Evolutionary conservation across 768 basidiomycete species (phyloP), one percentile per base, ranked within the genome.

Genomic region (Suillus fuscotomentosus): DNA sequence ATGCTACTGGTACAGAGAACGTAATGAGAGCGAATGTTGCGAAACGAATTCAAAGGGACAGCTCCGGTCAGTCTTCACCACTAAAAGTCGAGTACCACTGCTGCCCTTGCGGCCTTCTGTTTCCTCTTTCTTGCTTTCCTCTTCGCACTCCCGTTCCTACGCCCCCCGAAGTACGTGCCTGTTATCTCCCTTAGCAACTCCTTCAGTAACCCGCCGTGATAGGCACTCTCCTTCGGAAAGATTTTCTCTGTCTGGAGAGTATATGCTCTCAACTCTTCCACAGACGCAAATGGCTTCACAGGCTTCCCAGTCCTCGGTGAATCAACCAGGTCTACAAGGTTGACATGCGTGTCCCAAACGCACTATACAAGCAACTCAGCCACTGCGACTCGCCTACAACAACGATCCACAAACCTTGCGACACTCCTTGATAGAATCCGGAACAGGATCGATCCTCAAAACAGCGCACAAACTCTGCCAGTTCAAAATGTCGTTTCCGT

Each of bases 241-340:
- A 65, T 69, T 43, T 68, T 71, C 6, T 22, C 13, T 13, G 57
- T 8, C 24, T 31, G 15, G 14, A 27, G 61, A 0, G 75, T 77
- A 41, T 77, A 76, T 4, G 7, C 1, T 7, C 63, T 69, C 1
- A 78, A 71, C 11, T 69, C 63, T 0, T 39, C 54, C 39, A 73
- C 66, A 0, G 69, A 66, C 13, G 36, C 3, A 65, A 78, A 79
- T 8, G 45, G 47, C 2, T 15, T 53, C 1, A 78, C 71, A 4
- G 63, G 62, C 0, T 50, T 31, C 3, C 69, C 65, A 1, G 64
- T 66, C 22, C 68, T 64, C 1, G 39, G 64, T 0, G 69, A 60
- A n/a, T 75, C 65, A 20, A 78, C 55, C 38, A 78, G 70, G 51
- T 79, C 74, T 20, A 75, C 68, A 10, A 78, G 67, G 47, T 79